Conservation (phyloP, 176 grass and related monocot genomes). For the Poa pratensis region DNA sequence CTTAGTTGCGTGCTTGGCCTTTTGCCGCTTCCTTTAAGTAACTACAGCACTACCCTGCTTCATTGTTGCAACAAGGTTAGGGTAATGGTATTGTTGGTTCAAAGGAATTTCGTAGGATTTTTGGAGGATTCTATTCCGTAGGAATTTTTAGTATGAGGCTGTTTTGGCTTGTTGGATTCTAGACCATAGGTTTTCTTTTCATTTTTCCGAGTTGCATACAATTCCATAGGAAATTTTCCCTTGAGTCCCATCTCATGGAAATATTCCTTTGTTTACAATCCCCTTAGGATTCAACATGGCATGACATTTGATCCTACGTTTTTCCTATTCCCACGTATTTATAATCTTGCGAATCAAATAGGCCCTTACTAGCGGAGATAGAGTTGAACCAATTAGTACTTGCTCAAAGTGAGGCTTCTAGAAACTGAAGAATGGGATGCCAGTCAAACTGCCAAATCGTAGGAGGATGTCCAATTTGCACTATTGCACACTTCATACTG, state of each 20-base stretch:
- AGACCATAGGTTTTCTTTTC: background rate
- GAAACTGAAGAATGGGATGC: background rate
- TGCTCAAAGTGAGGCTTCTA: background rate
- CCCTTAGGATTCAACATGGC: background rate
- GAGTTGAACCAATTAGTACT: conserved; percentile 1
- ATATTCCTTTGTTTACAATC: background rate
- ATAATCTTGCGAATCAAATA: background rate
- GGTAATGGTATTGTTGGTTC: background rate
- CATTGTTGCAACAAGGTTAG: background rate
- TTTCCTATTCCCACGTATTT: background rate
- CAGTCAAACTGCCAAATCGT: background rate
- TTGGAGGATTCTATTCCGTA: background rate
- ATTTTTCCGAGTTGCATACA: background rate
- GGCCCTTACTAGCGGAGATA: background rate
- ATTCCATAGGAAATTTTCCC: background rate
- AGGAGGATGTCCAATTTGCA: background rate
- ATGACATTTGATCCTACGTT: background rate
- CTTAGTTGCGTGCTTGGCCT: background rate
- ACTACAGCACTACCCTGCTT: background rate
- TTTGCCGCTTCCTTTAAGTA: background rate
- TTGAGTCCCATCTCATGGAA: background rate
- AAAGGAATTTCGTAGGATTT: background rate
- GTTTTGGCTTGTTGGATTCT: background rate
- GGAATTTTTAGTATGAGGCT: background rate
- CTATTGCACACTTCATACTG: background rate